A percentile compares a stretch with the other conserved stretches of the same genome.
phyloP scores from a whole-genome alignment of 108 stramenopile species.

The Cylindrotheca fusiformis region DNA sequence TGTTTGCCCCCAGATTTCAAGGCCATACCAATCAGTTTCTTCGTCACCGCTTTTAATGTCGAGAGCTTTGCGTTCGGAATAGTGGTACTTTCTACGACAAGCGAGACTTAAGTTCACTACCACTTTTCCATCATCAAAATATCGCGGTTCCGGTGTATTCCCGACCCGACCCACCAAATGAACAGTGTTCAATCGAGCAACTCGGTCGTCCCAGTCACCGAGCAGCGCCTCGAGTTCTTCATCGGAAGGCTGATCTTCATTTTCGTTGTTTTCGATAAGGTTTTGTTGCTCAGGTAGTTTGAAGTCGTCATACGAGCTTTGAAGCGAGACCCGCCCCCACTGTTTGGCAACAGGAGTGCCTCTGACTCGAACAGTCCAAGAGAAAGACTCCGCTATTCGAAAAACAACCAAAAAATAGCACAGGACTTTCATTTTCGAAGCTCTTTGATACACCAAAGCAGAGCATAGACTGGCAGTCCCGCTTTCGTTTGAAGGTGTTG shows the following conservation, averaged over 20 bases:
- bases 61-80: constrained; percentile 60
- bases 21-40: constrained; percentile 88
- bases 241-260: constrained; percentile 8
- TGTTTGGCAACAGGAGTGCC: no score
- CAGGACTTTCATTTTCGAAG: no score
- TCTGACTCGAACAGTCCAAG: neutral
- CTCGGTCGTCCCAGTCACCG: constrained; percentile 67
- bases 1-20: constrained; percentile 88
- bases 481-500: no score
- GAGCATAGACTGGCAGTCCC: neutral
- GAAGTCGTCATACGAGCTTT: neutral
- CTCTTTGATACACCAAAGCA: neutral
- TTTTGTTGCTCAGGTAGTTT: constrained; percentile 5
- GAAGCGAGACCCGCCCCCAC: neutral
- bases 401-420: neutral
- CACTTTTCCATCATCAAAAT: constrained; percentile 87
- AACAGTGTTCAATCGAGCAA: constrained; percentile 77
- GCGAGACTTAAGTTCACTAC: constrained; percentile 84
- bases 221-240: constrained; percentile 23
- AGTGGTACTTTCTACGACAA: constrained; percentile 81
- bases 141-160: constrained; percentile 74
- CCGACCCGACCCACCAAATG: constrained; percentile 85
- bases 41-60: constrained; percentile 9
- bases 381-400: neutral
- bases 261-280: constrained; percentile 1